Base-by-base conservation (phyloP, 78 protist species). In the Thecamonas trahens region DNA sequence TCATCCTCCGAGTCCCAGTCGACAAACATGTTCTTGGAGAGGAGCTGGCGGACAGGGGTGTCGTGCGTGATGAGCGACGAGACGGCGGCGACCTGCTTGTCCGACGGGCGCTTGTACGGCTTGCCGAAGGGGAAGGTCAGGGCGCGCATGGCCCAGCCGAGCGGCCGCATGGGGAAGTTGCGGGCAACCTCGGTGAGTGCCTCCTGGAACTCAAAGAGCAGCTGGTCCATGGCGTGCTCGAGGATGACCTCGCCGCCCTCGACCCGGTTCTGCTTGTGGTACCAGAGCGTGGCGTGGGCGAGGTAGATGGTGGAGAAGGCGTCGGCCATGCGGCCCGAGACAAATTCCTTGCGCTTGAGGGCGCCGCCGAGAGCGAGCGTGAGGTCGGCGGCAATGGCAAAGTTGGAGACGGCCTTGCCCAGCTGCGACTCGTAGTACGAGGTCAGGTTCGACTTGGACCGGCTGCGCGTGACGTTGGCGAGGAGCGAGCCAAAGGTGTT, bases 391-490 rank as follows among this genome's bases (percentile, higher is more conserved):
- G 55, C 24, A 45, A 66, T n/a, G 44, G 80, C 80, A 17, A 75
- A 75, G 67, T 54, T 58, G 42, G 73, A 40, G 22, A 74, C 44
- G 47, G 66, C 67, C 11, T 74, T 65, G 6, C 14, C n/a, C 52
- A 75, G 39, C 74, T 75, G 80, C 32, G 74, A 60, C 66, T 75
- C 80, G 67, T 75, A 69, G 79, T 73, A 61, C 0, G 38, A 50
- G 59, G 37, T 29, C 22, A 73, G 39, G 45, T 47, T 40, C 58
- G 57, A 35, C 66, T 52, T 59, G 42, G 45, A 38, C 31, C 4
- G 40, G n/a, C 29, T 35, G 28, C 55, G 47, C 26, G 65, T 35
- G 29, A 66, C 32, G 9, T 32, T 67, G 44, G 62, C 57, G 22
- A 15, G 0, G 55, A 75, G 26, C 26, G 70, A 44, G 62, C 63